Percentiles rank a stretch among this genome's conserved stretches.
Conservation (phyloP, 2,329 filamentous ascomycete species). For the Aspergillus sp. region DNA sequence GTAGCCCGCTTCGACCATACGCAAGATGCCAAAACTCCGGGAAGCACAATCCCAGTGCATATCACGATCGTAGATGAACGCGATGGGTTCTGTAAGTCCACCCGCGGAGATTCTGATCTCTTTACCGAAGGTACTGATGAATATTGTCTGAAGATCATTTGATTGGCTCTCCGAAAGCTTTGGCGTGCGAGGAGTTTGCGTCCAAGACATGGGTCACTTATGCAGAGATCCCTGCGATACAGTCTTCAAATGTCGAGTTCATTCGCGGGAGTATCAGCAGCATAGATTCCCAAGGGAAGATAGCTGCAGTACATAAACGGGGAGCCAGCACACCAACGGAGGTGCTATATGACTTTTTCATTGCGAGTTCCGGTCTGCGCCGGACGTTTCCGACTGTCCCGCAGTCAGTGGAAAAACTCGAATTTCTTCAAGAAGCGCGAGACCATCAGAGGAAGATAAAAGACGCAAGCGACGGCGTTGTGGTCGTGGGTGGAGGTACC, state of each 20-base stretch:
- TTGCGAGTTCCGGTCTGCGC: constrained; percentile 68
- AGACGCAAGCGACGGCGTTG: constrained; percentile 50
- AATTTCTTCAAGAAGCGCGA: constrained; percentile 25
- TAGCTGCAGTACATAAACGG: constrained; percentile 54
- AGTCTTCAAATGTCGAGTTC: constrained; percentile 59
- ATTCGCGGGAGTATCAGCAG: constrained; percentile 63
- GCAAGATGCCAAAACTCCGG: constrained; percentile 18
- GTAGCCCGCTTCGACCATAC: constrained; percentile 44
- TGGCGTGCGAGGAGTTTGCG: constrained; percentile 62
- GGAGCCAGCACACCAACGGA: constrained; percentile 42
- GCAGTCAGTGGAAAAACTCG: constrained; percentile 48
- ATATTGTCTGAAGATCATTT: constrained; percentile 61
- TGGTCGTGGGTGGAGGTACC: constrained; percentile 69
- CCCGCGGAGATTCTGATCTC: neutral
- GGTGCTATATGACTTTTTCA: constrained; percentile 67
- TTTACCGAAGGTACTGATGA: neutral
- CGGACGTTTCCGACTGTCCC: constrained; percentile 72
- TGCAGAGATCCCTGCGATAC: constrained; percentile 64
- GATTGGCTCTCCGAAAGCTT: constrained; percentile 71
- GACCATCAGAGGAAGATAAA: constrained; percentile 35
- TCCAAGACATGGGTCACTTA: constrained; percentile 69
- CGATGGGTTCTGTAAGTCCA: constrained; percentile 70
- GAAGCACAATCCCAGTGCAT: constrained; percentile 56
- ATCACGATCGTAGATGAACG: constrained; percentile 74
- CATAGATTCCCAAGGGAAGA: constrained; percentile 60